These are phyloP conservation scores for Skeletonema potamos DNA, from an alignment of 108 stramenopile species.

Conservation along the genomic window DNA sequence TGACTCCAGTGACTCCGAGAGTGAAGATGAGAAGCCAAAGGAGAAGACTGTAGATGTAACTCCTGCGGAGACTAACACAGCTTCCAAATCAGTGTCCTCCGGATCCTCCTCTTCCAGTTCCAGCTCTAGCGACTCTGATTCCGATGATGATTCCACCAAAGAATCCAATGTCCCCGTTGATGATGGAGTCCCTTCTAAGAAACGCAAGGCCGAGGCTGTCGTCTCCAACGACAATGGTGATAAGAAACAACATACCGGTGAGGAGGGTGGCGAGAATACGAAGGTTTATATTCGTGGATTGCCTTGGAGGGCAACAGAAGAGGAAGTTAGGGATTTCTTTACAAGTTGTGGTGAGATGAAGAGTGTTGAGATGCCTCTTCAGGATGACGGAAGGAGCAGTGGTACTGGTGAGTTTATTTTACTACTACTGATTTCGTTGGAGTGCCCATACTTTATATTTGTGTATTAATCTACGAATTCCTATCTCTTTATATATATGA, in stretches of 20 bases:
- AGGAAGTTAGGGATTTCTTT: conserved; percentile 92
- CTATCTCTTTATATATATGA: background rate
- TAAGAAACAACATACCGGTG: conserved; percentile 21
- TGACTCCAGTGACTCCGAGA: conserved; percentile 22
- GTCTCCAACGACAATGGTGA: conserved; percentile 18
- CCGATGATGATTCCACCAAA: conserved; percentile 44
- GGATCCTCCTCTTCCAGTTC: conserved; percentile 34
- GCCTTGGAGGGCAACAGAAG: conserved; percentile 91
- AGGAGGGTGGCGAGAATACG: conserved; percentile 33
- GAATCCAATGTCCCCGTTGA: conserved; percentile 44
- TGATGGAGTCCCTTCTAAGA: conserved; percentile 50
- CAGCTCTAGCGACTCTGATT: conserved; percentile 40
- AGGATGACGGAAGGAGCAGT: conserved; percentile 81
- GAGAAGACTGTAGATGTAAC: conserved; percentile 24
- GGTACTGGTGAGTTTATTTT: conserved; percentile 52
- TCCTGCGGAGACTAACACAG: conserved; percentile 26
- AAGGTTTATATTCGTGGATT: conserved; percentile 92
- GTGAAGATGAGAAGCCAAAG: conserved; percentile 46
- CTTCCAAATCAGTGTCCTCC: background rate
- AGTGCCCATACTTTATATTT: background rate
- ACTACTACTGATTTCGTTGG: background rate
- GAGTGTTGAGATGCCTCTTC: conserved; percentile 82
- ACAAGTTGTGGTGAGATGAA: conserved; percentile 72
- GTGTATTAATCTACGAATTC: background rate
- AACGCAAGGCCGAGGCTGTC: conserved; percentile 70